A percentile compares a stretch with the other conserved stretches of the same genome.
Evolutionary conservation across 331 rosid genomes (phyloP).

Genomic region (Rosa hybrid): DNA sequence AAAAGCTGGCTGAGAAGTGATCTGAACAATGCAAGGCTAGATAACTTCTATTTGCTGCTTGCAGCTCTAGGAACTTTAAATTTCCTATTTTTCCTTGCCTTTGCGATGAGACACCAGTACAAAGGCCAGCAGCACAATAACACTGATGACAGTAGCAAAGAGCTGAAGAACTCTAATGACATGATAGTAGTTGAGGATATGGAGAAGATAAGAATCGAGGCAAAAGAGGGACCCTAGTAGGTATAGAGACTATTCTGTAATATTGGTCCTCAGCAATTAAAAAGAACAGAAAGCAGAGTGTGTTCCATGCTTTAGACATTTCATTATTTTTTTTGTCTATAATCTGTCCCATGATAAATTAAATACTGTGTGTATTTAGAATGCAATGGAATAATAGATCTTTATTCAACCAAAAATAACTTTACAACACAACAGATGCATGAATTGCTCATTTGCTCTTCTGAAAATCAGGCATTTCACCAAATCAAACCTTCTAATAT

Average conservation of each 20-base stretch:
- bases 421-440: slow-evolving; percentile 7
- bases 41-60: slow-evolving; percentile 77
- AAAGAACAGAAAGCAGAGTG: not conserved
- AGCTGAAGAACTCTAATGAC: slow-evolving; percentile 48
- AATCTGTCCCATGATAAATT: not conserved
- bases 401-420: not conserved
- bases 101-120: slow-evolving; percentile 79
- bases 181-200: slow-evolving; percentile 31
- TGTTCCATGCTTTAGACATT: slow-evolving; percentile 9
- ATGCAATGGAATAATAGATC: not conserved
- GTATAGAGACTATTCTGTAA: slow-evolving; percentile 3
- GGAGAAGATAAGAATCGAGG: slow-evolving; percentile 31
- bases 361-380: not conserved
- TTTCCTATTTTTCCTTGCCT: slow-evolving; percentile 55
- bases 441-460: not conserved
- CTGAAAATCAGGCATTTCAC: slow-evolving; percentile 11
- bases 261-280: not conserved
- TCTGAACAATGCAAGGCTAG: slow-evolving; percentile 55
- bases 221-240: slow-evolving; percentile 55
- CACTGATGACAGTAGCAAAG: slow-evolving; percentile 40
- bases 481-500: slow-evolving; percentile 15
- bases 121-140: slow-evolving; percentile 42
- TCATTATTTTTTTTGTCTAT: not conserved
- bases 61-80: slow-evolving; percentile 67
- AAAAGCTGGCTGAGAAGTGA: slow-evolving; percentile 77